Evolutionary conservation across 1,284 basidiomycete genomes (phyloP).

Genomic region (Xerocomus amazonicus): DNA sequence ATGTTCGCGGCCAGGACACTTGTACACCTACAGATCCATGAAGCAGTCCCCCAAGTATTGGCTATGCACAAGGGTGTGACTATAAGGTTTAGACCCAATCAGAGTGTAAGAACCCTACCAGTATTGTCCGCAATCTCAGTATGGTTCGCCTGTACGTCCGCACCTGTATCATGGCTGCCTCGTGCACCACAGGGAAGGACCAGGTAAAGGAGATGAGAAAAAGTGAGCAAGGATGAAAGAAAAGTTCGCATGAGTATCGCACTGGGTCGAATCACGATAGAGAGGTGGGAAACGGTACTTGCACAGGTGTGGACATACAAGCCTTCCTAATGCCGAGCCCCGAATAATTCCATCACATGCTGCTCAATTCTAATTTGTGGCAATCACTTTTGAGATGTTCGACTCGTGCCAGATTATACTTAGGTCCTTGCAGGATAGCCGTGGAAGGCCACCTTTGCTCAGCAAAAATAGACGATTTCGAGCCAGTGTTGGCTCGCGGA

Average conservation of each 20-base stretch:
- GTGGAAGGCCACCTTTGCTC: too few species aligned
- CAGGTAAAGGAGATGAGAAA: not conserved
- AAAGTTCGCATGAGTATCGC: not conserved
- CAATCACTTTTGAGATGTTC: too few species aligned
- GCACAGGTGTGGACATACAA: too few species aligned
- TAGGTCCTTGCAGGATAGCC: too few species aligned
- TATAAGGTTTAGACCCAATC: not conserved
- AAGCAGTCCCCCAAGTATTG: not conserved
- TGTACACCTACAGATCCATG: constrained; percentile 2
- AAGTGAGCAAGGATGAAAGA: not conserved
- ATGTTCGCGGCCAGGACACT: not conserved
- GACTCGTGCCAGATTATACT: too few species aligned
- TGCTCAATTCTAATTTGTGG: too few species aligned
- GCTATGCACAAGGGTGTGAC: not conserved
- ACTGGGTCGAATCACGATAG: too few species aligned
- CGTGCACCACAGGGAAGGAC: not conserved
- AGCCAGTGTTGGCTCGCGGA: too few species aligned
- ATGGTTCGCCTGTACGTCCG: not conserved
- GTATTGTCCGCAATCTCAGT: not conserved
- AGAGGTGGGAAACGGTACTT: too few species aligned
- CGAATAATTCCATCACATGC: too few species aligned
- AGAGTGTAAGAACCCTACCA: not conserved
- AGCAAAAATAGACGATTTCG: too few species aligned
- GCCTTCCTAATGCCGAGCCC: too few species aligned
- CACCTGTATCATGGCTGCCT: not conserved